Conservation (phyloP, 2,329 filamentous ascomycete genomes). For the Talaromyces sp. region DNA sequence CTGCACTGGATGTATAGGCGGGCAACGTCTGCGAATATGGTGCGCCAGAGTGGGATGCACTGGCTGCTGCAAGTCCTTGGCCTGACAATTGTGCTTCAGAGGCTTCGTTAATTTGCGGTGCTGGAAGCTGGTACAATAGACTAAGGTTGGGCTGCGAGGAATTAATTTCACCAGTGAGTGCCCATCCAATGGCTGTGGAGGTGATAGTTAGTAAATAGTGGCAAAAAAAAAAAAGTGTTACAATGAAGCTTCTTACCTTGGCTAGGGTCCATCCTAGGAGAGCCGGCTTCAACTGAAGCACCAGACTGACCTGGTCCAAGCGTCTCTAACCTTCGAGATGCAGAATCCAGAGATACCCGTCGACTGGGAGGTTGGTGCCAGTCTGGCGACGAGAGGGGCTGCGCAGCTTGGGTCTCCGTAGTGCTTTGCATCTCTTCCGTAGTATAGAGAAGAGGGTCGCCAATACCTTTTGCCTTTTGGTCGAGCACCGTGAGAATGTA, state of each 20-base stretch:
- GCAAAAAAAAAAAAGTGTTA: too few relatives aligned
- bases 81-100: conserved; percentile 23
- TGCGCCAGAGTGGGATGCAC: conserved; percentile 14
- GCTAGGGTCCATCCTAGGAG: conserved; percentile 45
- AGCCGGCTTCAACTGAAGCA: conserved; percentile 29
- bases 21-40: conserved; percentile 29
- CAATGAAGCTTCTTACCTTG: conserved; percentile 41
- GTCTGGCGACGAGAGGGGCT: conserved; percentile 46
- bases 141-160: conserved; percentile 79
- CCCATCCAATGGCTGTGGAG: conserved; percentile 67
- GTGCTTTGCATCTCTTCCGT: conserved; percentile 73
- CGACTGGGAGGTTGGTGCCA: conserved; percentile 34
- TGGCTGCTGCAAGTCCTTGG: conserved; percentile 26
- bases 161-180: conserved; percentile 80
- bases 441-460: conserved; percentile 63
- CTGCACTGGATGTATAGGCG: conserved; percentile 10
- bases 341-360: conserved; percentile 16
- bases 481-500: conserved; percentile 84
- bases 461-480: conserved; percentile 81
- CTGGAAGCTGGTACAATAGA: conserved; percentile 65
- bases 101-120: conserved; percentile 19
- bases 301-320: conserved; percentile 14
- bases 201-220: conserved; percentile 24
- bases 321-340: conserved; percentile 18
- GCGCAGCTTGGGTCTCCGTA: conserved; percentile 49